Conservation (phyloP, 352 stramenopile genomes). For the Poterioochromonas sp. region DNA sequence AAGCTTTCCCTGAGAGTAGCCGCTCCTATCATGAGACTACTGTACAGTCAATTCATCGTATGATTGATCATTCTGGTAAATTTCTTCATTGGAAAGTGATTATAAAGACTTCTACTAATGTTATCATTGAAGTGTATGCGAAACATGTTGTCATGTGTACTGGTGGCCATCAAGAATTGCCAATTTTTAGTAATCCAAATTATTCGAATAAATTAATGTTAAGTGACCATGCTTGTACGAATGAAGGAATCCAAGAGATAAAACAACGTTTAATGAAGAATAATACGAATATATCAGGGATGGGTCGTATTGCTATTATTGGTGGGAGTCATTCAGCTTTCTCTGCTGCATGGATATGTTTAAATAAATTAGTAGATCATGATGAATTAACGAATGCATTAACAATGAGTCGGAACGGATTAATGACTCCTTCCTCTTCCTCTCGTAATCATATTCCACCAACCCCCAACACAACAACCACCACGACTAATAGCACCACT, state of each 20-base stretch:
- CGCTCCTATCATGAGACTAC: background rate
- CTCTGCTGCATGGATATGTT: slow-evolving; percentile 62
- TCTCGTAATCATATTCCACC: background rate
- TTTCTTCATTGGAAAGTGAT: slow-evolving; percentile 47
- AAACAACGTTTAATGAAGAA: background rate
- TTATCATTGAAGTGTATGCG: slow-evolving; percentile 47
- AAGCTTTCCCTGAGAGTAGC: background rate
- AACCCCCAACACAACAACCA: background rate
- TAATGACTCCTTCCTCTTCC: too few relatives aligned
- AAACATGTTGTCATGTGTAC: slow-evolving; percentile 61
- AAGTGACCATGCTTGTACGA: slow-evolving; percentile 56
- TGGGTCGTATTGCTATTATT: slow-evolving; percentile 46
- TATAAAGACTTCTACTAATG: slow-evolving; percentile 38
- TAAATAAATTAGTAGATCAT: slow-evolving; percentile 49
- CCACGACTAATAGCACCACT: background rate
- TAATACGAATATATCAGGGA: background rate
- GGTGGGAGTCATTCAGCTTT: slow-evolving; percentile 71
- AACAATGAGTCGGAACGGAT: too few relatives aligned
- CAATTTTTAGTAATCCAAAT: slow-evolving; percentile 42
- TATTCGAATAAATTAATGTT: slow-evolving; percentile 57
- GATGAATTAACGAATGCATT: background rate
- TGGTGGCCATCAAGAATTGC: slow-evolving; percentile 54
- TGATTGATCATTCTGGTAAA: slow-evolving; percentile 50
- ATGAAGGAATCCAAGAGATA: slow-evolving; percentile 55
- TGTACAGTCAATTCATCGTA: slow-evolving; percentile 36